Percentiles rank a stretch among this genome's conserved stretches.
Evolutionary conservation across 371 early-diverging fungal genomes (phyloP).

Genomic region (Mortierella sp.): DNA sequence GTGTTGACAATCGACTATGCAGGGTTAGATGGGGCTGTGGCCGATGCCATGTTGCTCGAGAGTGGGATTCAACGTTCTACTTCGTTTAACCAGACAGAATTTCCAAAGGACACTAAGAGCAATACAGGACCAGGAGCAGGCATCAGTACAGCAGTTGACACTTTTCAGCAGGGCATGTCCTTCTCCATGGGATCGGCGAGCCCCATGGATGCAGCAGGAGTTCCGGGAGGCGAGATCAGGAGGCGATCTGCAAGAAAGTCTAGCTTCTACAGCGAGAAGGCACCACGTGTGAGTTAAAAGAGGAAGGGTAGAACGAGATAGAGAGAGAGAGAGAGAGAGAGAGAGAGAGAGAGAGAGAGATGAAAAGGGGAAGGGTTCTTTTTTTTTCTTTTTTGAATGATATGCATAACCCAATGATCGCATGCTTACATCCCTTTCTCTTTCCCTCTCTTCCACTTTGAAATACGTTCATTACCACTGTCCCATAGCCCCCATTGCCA

Average conservation of each 20-base stretch:
- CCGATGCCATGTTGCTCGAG: conserved; percentile 33
- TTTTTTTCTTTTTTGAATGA: not conserved
- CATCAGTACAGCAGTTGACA: too few species aligned
- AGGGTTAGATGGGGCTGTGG: conserved; percentile 34
- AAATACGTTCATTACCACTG: not conserved
- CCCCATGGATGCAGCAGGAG: not conserved
- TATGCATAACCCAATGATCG: not conserved
- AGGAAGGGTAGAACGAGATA: too few species aligned
- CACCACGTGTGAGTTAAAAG: conserved; percentile 36
- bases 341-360: too few species aligned
- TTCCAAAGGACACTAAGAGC: not conserved
- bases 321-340: too few species aligned
- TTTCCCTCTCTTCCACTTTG: not conserved
- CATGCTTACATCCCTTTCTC: not conserved
- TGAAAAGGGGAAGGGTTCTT: too few species aligned
- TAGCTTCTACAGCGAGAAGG: conserved; percentile 48
- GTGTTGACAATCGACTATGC: conserved; percentile 34
- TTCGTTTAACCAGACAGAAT: conserved; percentile 4
- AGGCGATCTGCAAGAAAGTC: conserved; percentile 46
- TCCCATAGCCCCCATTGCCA: conserved; percentile 31
- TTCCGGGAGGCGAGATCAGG: conserved; percentile 14
- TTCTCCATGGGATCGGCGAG: conserved; percentile 27
- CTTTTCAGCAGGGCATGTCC: conserved; percentile 3
- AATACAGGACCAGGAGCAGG: not conserved
- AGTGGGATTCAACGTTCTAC: conserved; percentile 7